phyloP scores from a whole-genome alignment of 305 asterid genomes.

The Striga hermonthica region DNA sequence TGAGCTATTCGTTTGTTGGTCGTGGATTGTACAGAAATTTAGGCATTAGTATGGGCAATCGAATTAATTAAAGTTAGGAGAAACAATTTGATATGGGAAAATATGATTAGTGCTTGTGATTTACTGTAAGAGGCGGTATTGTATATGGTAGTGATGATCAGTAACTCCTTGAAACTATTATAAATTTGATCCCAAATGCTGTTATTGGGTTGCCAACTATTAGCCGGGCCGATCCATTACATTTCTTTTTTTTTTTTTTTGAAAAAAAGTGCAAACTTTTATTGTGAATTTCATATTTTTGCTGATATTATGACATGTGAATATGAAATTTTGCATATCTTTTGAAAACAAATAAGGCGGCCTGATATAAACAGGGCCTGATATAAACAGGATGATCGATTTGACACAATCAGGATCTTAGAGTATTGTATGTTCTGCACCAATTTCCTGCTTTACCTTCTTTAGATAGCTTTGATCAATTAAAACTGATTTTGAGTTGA shows the following conservation, averaged over 20 bases:
- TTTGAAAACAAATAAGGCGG: not conserved
- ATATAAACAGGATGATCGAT: too few species aligned
- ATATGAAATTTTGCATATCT: not conserved
- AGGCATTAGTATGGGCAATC: not conserved
- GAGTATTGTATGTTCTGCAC: not conserved
- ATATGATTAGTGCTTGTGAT: not conserved
- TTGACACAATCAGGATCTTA: too few species aligned
- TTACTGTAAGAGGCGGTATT: not conserved
- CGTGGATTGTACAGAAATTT: not conserved
- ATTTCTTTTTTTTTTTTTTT: too few species aligned
- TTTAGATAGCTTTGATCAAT: slow-evolving; percentile 6
- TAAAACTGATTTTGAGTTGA: slow-evolving; percentile 12
- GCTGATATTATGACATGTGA: too few species aligned
- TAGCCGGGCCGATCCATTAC: too few species aligned
- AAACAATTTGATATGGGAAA: not conserved
- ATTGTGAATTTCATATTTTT: too few species aligned
- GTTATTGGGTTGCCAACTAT: too few species aligned
- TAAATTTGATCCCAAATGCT: too few species aligned
- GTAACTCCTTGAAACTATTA: too few species aligned
- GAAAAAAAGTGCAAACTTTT: too few species aligned
- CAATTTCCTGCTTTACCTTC: not conserved
- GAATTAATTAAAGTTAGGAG: not conserved
- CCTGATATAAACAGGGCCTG: too few species aligned
- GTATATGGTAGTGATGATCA: not conserved
- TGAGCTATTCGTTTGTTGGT: not conserved